Base-by-base conservation (phyloP, 2,329 filamentous ascomycete species). In the Aspergillus phoenicis region DNA sequence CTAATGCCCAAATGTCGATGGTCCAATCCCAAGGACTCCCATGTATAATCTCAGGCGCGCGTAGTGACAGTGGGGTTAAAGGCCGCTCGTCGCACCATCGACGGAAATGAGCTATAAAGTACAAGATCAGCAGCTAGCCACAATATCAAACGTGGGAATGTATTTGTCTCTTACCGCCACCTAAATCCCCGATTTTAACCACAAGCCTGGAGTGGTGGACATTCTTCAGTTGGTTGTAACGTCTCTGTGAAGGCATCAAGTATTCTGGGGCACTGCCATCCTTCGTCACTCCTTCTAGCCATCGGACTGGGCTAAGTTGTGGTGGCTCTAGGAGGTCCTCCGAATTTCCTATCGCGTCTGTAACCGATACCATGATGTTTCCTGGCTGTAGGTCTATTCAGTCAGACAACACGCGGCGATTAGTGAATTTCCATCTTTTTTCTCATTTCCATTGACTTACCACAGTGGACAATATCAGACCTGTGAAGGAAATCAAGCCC, bases 151-250 rank as follows among this genome's bases (percentile, higher is more conserved):
- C 1, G 30, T 36, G 20, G 17, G 15, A 20, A 43, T 17, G 52
- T 45, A 61, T 59, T 36, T 15, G 15, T 10, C 15, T n/a, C 17
- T 52, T 65, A 68, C 66, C 67, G 63, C 64, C 65, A 58, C 63
- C 67, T 24, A 70, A 17, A 63, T 69, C 67, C 47, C 66, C 64
- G 60, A 69, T 68, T 60, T 59, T 66, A 30, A 68, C 60, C 20
- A 61, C 15, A 11, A 66, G 60, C 15, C 11, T 62, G 8, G 62
- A 62, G 49, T 56, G 49, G 30, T 61, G 48, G 57, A 39, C 57
- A 55, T 61, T 20, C 22, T 69, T 61, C 24, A 70, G 54, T 39
- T 56, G 33, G 4, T 63, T 66, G 17, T 60, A 58, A 58, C 20
- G 41, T 58, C 61, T 59, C 56, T 70, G 65, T 33, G 65, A 58